Conservation (phyloP, 2,329 filamentous ascomycete genomes). For the Diaporthe vexans region DNA sequence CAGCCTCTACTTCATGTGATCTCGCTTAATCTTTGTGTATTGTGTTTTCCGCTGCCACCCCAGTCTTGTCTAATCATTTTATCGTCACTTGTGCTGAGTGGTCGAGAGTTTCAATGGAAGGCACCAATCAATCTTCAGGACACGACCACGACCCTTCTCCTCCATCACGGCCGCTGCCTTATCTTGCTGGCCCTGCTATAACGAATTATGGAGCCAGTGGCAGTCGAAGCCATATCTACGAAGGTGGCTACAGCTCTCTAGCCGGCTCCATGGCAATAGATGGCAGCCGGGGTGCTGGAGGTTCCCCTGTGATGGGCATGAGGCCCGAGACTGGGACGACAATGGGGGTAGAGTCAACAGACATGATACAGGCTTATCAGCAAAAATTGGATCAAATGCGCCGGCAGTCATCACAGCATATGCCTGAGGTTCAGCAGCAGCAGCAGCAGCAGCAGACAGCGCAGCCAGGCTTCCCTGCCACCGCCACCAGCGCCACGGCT, state of each 20-base stretch:
- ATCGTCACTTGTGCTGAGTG: neutral
- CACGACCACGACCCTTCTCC: constrained; percentile 11
- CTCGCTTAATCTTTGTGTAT: constrained; percentile 21
- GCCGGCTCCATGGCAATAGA: constrained; percentile 13
- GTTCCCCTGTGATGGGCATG: constrained; percentile 1
- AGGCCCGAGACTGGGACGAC: neutral
- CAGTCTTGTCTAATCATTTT: neutral
- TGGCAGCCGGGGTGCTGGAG: constrained; percentile 3
- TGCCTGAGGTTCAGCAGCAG: neutral
- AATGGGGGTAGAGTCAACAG: neutral
- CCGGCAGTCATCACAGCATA: neutral
- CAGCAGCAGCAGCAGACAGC: constrained; percentile 14
- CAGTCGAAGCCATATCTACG: constrained; percentile 7
- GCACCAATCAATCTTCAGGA: constrained; percentile 13
- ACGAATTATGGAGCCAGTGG: neutral
- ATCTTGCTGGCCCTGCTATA: neutral
- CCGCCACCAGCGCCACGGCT: neutral
- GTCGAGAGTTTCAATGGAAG: constrained; percentile 30
- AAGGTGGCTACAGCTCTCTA: constrained; percentile 4
- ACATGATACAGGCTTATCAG: constrained; percentile 6
- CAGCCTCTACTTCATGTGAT: constrained; percentile 10
- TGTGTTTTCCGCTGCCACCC: constrained; percentile 11
- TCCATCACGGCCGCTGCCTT: constrained; percentile 19
- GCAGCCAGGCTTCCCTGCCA: neutral
- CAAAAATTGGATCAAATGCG: constrained; percentile 8